A percentile compares a stretch with the other conserved stretches of the same genome.
Evolutionary conservation across 805 yeast species (phyloP).

Genomic region (Cyberlindnera mississippiensis): DNA sequence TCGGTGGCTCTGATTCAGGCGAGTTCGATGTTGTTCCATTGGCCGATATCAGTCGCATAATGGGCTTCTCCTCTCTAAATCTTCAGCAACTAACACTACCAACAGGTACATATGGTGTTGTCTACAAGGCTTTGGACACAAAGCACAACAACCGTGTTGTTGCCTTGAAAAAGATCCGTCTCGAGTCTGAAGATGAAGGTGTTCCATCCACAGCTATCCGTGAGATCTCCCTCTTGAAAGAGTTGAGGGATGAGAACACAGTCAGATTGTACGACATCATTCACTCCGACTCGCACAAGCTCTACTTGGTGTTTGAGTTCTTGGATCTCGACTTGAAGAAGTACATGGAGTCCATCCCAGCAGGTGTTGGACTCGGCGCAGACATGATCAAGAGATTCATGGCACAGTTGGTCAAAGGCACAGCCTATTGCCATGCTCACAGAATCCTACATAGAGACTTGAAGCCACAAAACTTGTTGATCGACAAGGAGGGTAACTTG

Average conservation of each 20-base stretch:
- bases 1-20: no score
- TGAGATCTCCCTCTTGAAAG: constrained; percentile 91
- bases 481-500: constrained; percentile 92
- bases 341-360: constrained; percentile 94
- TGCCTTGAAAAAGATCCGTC: constrained; percentile 89
- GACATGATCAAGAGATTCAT: constrained; percentile 89
- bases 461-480: constrained; percentile 92
- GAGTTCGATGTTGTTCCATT: no score
- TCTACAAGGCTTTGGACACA: constrained; percentile 89
- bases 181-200: constrained; percentile 97
- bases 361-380: constrained; percentile 84
- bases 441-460: constrained; percentile 92
- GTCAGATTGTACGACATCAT: constrained; percentile 90
- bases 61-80: no score
- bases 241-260: constrained; percentile 88
- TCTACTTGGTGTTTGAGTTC: constrained; percentile 89
- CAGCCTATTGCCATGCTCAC: constrained; percentile 90
- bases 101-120: constrained; percentile 87
- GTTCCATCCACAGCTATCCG: constrained; percentile 98
- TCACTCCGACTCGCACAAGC: constrained; percentile 89
- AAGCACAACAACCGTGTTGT: constrained; percentile 90
- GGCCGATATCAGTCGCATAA: no score
- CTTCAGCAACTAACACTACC: no score
- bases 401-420: constrained; percentile 88
- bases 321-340: constrained; percentile 92